phyloP scores from a whole-genome alignment of 225 moss, liverwort and hornwort species.

The Bryoerythrophyllum caledonicum region DNA sequence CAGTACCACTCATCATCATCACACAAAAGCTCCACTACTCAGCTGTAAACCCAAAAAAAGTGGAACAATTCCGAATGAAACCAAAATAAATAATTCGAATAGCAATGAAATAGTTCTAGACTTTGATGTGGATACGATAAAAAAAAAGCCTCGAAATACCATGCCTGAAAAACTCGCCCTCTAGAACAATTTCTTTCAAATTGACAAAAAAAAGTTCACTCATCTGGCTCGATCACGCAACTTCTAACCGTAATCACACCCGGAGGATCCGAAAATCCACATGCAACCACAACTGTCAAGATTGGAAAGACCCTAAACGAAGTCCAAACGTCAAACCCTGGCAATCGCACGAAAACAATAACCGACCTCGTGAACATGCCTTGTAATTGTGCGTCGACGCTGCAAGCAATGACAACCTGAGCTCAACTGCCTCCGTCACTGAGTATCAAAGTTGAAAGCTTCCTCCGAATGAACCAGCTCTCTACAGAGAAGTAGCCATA shows the following conservation, averaged over 20 bases:
- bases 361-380: no score
- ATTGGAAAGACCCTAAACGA: neutral
- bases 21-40: neutral
- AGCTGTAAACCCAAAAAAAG: neutral
- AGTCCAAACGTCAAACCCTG: no score
- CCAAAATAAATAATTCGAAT: neutral
- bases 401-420: no score
- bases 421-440: no score
- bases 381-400: no score
- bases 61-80: neutral
- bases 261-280: neutral
- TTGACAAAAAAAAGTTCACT: no score
- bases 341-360: no score
- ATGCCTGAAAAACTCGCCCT: neutral
- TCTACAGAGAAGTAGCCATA: no score
- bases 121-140: neutral
- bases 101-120: neutral
- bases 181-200: neutral
- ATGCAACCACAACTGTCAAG: neutral
- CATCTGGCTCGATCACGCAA: neutral
- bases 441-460: no score
- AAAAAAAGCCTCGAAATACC: neutral
- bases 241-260: constrained; percentile 3
- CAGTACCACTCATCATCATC: neutral
- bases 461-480: no score